A percentile compares a stretch with the other conserved stretches of the same genome.
phyloP scores from a whole-genome alignment of 202 grass and related monocot genomes.

The Schoenoplectus triqueter region DNA sequence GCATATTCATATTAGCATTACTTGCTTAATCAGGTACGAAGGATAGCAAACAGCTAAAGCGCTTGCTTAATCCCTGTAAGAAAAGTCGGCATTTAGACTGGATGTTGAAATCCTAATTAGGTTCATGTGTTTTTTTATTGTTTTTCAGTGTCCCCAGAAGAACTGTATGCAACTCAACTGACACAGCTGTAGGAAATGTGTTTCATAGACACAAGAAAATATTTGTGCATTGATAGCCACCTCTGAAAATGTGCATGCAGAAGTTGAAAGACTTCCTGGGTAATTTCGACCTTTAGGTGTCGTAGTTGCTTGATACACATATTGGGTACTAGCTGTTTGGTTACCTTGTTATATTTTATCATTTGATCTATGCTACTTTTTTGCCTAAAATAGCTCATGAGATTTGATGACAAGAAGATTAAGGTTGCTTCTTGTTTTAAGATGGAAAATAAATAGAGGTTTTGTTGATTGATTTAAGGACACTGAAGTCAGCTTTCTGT shows the following conservation, averaged over 20 bases:
- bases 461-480: slow-evolving; percentile 29
- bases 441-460: slow-evolving; percentile 30
- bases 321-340: slow-evolving; percentile 28
- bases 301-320: slow-evolving; percentile 31
- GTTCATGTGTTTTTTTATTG: slow-evolving; percentile 12
- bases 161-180: slow-evolving; percentile 80
- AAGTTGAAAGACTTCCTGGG: slow-evolving; percentile 78
- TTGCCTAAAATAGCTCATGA: slow-evolving; percentile 27
- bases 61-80: background rate
- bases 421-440: slow-evolving; percentile 28
- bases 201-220: slow-evolving; percentile 82
- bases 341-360: slow-evolving; percentile 28
- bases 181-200: slow-evolving; percentile 90
- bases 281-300: slow-evolving; percentile 66
- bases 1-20: too few relatives aligned
- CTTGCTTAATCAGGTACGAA: too few relatives aligned
- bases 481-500: slow-evolving; percentile 33
- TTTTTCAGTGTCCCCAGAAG: slow-evolving; percentile 79
- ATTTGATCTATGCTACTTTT: slow-evolving; percentile 20
- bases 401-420: slow-evolving; percentile 33
- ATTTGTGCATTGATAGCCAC: slow-evolving; percentile 79
- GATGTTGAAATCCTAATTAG: background rate
- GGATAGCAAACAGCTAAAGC: too few relatives aligned
- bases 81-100: background rate
- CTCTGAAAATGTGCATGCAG: slow-evolving; percentile 82